Evolutionary conservation across 805 yeast genomes (phyloP), one percentile per base, ranked within the genome.

Genomic region (Sungouiella blattae): DNA sequence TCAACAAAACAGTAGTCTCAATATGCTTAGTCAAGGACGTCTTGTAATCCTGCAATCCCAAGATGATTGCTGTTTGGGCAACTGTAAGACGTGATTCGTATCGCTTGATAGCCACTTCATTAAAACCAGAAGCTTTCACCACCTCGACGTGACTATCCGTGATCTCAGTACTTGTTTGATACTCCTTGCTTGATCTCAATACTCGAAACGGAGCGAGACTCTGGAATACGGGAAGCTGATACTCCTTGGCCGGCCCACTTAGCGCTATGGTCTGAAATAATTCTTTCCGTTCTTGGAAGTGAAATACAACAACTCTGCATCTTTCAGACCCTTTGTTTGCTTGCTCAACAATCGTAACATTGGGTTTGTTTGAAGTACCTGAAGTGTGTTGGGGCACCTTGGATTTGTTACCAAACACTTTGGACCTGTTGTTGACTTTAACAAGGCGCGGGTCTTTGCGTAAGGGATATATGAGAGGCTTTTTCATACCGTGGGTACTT

Each of bases 11-110:
- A 29, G 67, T 67, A 23, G 66, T 59, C 47, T 81, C 87, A 13
- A 83, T 57, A 31, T 64, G 66, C 17, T 73, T 67, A 0, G 87
- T 80, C 47, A 80, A 78, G 22, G 69, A 65, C n/a, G 66, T 54
- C 14, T 74, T 62, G 32, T 49, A 63, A 6, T 45, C 34, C 15
- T 45, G 43, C 6, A 45, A 25, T 11, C 47, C 49, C 18, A 45
- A 28, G 1, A 45, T 27, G 8, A 26, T 22, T 4, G 47, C 41
- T 28, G 43, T 24, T 15, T 45, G 49, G 12, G n/a, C 17, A 16
- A 41, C 26, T 2, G 47, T 45, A n/a, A 43, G 33, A 3, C 49
- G 36, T 3, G 47, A 45, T 6, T 26, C 43, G 18, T 35, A 45
- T 12, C 47, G 27, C 27, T 33, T 40, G 28, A 33, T 32, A 1